These are phyloP conservation scores for Aspergillus ustus DNA, from an alignment of 2,329 filamentous ascomycete species.

Conservation along the genomic window DNA sequence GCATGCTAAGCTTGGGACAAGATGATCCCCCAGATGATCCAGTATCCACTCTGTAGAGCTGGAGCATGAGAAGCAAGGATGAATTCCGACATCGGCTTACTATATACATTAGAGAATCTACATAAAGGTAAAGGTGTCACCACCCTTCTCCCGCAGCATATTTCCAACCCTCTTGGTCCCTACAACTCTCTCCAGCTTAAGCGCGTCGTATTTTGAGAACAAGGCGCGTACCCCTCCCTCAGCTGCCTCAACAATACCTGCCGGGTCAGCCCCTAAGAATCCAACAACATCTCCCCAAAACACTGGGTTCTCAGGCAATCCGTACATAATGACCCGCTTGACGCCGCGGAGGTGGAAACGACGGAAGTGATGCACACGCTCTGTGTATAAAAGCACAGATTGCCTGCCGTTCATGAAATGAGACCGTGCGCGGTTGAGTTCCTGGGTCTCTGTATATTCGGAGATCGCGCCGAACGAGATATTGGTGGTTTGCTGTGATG, in stretches of 20 bases:
- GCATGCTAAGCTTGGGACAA: not conserved
- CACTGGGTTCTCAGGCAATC: constrained; percentile 80
- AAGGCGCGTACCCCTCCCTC: constrained; percentile 61
- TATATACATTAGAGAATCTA: constrained; percentile 47
- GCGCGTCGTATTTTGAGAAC: constrained; percentile 87
- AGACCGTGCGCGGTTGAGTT: constrained; percentile 81
- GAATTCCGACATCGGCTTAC: not conserved
- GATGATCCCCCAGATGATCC: not conserved
- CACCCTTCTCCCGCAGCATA: constrained; percentile 79
- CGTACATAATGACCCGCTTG: constrained; percentile 84
- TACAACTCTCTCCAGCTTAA: constrained; percentile 87
- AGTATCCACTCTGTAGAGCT: not conserved
- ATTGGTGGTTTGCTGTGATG: constrained; percentile 60
- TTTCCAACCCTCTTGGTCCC: constrained; percentile 78
- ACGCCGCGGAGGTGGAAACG: constrained; percentile 84
- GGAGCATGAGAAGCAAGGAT: not conserved
- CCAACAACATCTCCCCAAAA: constrained; percentile 52
- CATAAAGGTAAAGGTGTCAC: constrained; percentile 94
- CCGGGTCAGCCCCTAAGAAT: constrained; percentile 44
- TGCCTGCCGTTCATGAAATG: constrained; percentile 86
- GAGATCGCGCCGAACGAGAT: constrained; percentile 80
- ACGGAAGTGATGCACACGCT: constrained; percentile 95
- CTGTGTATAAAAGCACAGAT: constrained; percentile 84
- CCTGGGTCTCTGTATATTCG: constrained; percentile 80
- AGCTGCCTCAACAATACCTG: constrained; percentile 60